Evolutionary conservation across 768 basidiomycete species (phyloP).

Genomic region (Mycena capillaripes): DNA sequence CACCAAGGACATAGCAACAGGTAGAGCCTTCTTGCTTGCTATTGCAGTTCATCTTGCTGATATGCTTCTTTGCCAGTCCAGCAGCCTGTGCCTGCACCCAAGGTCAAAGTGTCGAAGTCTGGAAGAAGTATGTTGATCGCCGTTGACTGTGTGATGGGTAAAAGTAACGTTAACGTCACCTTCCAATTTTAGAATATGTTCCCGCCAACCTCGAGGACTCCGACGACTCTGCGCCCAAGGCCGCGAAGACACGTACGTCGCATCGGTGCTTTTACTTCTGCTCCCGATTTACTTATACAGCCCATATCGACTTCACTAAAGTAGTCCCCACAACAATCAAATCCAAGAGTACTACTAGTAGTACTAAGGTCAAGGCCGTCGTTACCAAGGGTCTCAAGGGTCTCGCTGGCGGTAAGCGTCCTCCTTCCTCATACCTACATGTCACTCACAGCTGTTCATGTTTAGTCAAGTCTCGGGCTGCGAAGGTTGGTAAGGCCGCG

Average conservation of each 20-base stretch:
- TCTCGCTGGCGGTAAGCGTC: neutral
- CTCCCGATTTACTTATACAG: neutral
- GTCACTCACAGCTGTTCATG: neutral
- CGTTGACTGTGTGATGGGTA: too few relatives aligned
- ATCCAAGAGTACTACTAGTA: neutral
- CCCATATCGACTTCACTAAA: neutral
- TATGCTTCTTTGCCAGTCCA: too few relatives aligned
- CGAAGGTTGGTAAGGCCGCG: neutral
- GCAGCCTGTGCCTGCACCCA: neutral
- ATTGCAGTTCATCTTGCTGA: too few relatives aligned
- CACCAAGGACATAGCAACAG: neutral
- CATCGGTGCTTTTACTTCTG: neutral
- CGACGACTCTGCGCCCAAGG: neutral
- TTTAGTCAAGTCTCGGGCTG: conserved; percentile 1
- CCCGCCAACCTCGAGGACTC: too few relatives aligned
- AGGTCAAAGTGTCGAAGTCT: neutral
- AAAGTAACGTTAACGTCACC: too few relatives aligned
- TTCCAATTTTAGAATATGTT: too few relatives aligned
- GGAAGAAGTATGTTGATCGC: neutral
- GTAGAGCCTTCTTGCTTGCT: too few relatives aligned
- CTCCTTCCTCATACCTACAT: neutral
- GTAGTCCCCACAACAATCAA: neutral
- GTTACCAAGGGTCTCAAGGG: neutral
- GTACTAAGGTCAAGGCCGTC: neutral
- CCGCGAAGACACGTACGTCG: neutral